Evolutionary conservation across 2,329 filamentous ascomycete species (phyloP), one percentile per base, ranked within the genome.

Genomic region (Scytalidium lignicola): DNA sequence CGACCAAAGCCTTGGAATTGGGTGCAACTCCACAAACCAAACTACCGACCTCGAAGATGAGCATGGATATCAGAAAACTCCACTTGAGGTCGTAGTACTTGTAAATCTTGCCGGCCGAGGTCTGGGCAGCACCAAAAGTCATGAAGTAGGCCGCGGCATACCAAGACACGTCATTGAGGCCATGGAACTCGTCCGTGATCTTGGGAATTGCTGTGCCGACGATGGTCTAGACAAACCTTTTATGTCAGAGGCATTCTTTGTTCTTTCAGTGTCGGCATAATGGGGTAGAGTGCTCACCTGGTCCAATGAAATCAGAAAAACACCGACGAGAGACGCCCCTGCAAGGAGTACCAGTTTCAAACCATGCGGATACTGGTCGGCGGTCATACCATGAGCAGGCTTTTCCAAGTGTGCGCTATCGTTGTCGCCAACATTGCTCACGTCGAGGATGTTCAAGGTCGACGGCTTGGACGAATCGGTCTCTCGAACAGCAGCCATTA

Each of bases 171-270:
- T 59, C 4, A 68, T 69, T 60, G 74, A 67, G 54, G 73, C 69
- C 3, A 74, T 76, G 58, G 77, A 76, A 53, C 70, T 72, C 22
- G 19, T 46, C 44, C 10, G 44, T 46, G 44, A 46, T 46, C 20
- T 46, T 46, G 6, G 75, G 74, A 39, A 78, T 75, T 10, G 73
- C 74, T 1, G 74, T 76, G 3, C 72, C 71, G 18, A 77, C 69
- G 47, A 77, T 76, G 23, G 74, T 52, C 42, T 62, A 56, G 50
- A 9, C n/a, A 5, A 5, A 37, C 10, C 23, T n/a, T 28, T 7
- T 7, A 13, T 28, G 32, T 37, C 15, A 37, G 32, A 37, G 32
- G 32, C 23, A 26, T 37, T 7, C 15, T 37, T 37, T 5, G 5
- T 9, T n/a, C n/a, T n/a, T n/a, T n/a, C 32, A 15, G 32, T 8